Evolutionary conservation across 139 green algal genomes (phyloP), one percentile per base, ranked within the genome.

Genomic region (Picochlorum sp.): DNA sequence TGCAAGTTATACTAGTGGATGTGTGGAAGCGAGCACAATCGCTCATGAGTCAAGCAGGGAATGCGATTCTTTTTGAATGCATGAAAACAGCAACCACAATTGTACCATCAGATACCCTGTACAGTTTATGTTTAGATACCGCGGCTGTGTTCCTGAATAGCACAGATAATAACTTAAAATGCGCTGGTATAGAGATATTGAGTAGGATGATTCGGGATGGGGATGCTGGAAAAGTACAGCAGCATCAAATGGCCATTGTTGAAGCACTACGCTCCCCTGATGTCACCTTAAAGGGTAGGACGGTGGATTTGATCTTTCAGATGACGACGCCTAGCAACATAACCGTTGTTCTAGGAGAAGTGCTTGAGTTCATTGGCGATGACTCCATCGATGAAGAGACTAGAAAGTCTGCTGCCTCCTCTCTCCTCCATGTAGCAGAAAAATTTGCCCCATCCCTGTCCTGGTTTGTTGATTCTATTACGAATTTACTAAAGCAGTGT

Each of bases 201-300:
- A 81, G 81, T 1, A 77, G 79, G 47, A 84, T 98, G 23, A 81
- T 93, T 56, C 7, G n/a, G n/a, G 73, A 72, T 31, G 65, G 84
- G 38, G 86, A 86, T 65, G 63, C 82, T 57, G 89, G 77, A 0
- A 38, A 49, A 49, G 70, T 66, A 23, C 61, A 68, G 23, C 82
- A 90, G 74, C 84, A 96, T 71, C 88, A 97, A 80, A 72, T 96
- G 45, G 89, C 92, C 0, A 88, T 99, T 13, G 92, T 99, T 45
- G 92, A 99, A 70, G 98, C 92, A 77, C 77, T 99, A 45, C 88
- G 96, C 64, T 90, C 95, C 66, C 79, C 83, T 3, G 93, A 99
- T 72, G 91, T 95, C 28, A 92, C 90, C 4, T 77, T 99, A 0
- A 91, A 92, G 77, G 76, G 88, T 51, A 95, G 95, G 68, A 98